phyloP scores from a whole-genome alignment of 2,329 filamentous ascomycete genomes.

The Xylaria hypoxylon region DNA sequence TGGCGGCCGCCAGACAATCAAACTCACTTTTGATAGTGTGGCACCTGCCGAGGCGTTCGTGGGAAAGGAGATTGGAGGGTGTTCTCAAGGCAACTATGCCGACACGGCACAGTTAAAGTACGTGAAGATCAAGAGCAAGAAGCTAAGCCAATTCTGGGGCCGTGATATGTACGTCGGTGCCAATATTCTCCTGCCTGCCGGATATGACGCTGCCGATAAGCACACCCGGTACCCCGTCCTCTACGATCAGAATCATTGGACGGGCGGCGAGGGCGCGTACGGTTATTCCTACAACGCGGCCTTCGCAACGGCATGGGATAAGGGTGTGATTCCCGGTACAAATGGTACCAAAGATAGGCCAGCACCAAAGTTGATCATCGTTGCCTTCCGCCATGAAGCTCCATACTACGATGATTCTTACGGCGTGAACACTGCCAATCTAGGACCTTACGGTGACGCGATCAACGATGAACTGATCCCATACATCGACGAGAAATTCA shows the following conservation, averaged over 20 bases:
- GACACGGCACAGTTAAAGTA: slow-evolving; percentile 40
- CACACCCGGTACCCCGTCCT: slow-evolving; percentile 42
- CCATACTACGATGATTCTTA: slow-evolving; percentile 45
- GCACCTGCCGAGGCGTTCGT: slow-evolving; percentile 26
- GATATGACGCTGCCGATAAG: slow-evolving; percentile 39
- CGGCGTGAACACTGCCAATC: slow-evolving; percentile 42
- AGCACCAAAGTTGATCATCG: slow-evolving; percentile 41
- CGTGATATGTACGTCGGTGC: slow-evolving; percentile 46
- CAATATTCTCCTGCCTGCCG: slow-evolving; percentile 40
- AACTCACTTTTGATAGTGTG: slow-evolving; percentile 40
- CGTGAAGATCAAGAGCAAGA: slow-evolving; percentile 42
- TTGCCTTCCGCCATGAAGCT: slow-evolving; percentile 42
- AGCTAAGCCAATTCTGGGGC: slow-evolving; percentile 41
- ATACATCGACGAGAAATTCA: slow-evolving; percentile 40
- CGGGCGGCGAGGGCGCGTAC: slow-evolving; percentile 32
- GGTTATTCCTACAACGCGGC: slow-evolving; percentile 27
- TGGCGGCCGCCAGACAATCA: slow-evolving; percentile 35
- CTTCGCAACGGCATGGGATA: slow-evolving; percentile 39
- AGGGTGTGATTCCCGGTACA: slow-evolving; percentile 35
- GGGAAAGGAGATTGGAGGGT: slow-evolving; percentile 40
- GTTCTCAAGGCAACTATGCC: slow-evolving; percentile 42
- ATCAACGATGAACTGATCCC: slow-evolving; percentile 44
- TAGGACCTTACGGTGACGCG: slow-evolving; percentile 43
- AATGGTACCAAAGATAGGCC: slow-evolving; percentile 30
- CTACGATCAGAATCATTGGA: slow-evolving; percentile 43